These are phyloP conservation scores for Huntiella omanensis DNA, from an alignment of 2,329 filamentous ascomycete genomes.

Conservation along the genomic window DNA sequence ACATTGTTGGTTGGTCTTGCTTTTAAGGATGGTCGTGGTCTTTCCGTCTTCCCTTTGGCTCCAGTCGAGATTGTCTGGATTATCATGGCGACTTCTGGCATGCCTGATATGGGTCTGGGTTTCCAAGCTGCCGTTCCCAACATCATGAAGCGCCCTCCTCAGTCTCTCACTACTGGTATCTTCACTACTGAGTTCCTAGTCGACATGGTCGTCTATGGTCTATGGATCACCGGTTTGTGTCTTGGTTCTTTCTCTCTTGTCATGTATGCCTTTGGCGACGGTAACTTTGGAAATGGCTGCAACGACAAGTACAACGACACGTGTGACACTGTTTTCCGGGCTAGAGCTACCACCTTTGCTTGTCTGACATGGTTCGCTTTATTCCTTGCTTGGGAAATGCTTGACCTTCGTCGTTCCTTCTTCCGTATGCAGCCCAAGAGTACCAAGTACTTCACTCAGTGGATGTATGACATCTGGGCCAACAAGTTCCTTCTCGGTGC, in stretches of 20 bases:
- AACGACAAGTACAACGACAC: conserved; percentile 34
- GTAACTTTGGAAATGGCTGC: conserved; percentile 38
- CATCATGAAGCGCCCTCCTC: conserved; percentile 49
- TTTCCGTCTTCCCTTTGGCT: conserved; percentile 55
- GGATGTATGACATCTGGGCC: conserved; percentile 48
- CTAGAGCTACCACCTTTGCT: conserved; percentile 54
- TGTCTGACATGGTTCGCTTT: conserved; percentile 60
- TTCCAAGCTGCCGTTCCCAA: conserved; percentile 53
- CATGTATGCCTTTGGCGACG: conserved; percentile 42
- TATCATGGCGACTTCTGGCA: conserved; percentile 58
- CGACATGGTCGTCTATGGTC: conserved; percentile 49
- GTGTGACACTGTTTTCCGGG: conserved; percentile 49
- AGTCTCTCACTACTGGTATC: conserved; percentile 39
- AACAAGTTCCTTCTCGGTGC: conserved; percentile 57
- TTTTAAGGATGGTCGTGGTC: conserved; percentile 44
- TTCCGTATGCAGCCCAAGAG: conserved; percentile 52
- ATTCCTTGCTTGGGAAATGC: conserved; percentile 64
- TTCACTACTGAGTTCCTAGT: conserved; percentile 47
- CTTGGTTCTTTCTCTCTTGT: conserved; percentile 44
- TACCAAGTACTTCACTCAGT: conserved; percentile 43
- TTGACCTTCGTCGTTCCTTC: conserved; percentile 52
- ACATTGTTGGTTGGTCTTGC: conserved; percentile 51
- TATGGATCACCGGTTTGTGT: conserved; percentile 49
- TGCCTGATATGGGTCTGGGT: conserved; percentile 61
- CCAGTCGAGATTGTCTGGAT: conserved; percentile 69